These are phyloP conservation scores for Aegilops sharonensis DNA, from an alignment of 176 grass and related monocot genomes.

Conservation along the genomic window DNA sequence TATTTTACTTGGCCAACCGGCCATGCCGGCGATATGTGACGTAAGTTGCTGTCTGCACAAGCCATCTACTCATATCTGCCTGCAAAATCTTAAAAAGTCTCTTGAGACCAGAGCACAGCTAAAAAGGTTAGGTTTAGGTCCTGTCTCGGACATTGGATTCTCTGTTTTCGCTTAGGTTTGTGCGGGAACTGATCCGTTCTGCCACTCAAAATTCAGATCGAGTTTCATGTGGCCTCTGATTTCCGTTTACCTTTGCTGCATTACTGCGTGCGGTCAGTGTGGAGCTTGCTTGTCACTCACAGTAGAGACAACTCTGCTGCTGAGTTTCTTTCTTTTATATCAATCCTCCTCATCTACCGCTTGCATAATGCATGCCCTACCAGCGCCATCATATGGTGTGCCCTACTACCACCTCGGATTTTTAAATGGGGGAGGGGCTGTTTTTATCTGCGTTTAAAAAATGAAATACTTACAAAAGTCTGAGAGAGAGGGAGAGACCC, in stretches of 20 bases:
- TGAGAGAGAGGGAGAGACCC: neutral
- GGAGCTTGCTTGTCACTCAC: neutral
- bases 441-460: constrained; percentile 11
- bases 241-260: neutral
- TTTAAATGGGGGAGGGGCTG: neutral
- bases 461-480: neutral
- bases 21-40: neutral
- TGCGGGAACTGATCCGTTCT: neutral
- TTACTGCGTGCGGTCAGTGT: neutral
- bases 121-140: neutral
- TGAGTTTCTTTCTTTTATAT: neutral
- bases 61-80: neutral
- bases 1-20: neutral
- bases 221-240: neutral
- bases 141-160: neutral
- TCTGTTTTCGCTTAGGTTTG: neutral
- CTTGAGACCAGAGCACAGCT: neutral
- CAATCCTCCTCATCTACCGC: neutral
- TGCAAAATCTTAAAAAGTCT: neutral
- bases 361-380: neutral
- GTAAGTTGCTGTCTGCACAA: neutral
- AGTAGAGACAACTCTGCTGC: neutral
- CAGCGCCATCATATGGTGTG: constrained; percentile 31
- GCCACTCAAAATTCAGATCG: neutral
- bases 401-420: constrained; percentile 17